Evolutionary conservation across 2,329 filamentous ascomycete genomes (phyloP), one percentile per base, ranked within the genome.

Genomic region (Talaromyces sp.): DNA sequence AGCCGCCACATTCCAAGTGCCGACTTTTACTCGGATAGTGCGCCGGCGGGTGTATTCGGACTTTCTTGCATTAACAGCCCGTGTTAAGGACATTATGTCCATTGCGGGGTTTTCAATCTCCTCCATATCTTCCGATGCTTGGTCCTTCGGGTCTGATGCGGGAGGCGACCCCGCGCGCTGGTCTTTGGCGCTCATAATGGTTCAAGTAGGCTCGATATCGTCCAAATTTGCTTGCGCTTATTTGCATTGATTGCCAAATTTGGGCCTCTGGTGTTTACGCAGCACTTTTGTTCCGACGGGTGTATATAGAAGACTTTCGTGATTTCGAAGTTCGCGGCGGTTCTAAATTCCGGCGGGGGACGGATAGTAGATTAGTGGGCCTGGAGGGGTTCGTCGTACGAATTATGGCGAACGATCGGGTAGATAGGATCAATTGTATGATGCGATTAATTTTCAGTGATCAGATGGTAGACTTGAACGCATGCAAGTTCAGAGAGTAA

Each of bases 1-100:
- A 1, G 88, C 86, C 3, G 91, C 94, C 14, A 96, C 90, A 73
- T 99, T 99, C 94, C 94, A 99, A 0, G 90, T 88, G 37, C 93
- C 94, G 47, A 99, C 82, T 74, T 97, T 97, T 72, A 99, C 83
- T 60, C 86, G 87, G 62, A 96, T 84, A 46, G 82, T 82, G 69
- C 86, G 86, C 39, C 86, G 83, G 33, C 86, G 84, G 22, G 88
- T 87, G 70, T 92, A 99, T 70, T 97, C 92, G 44, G 83, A 76
- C 65, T 86, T 84, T 49, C 94, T 84, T 35, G 88, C 86, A 67
- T 87, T 83, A 35, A 97, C 72, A 2, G 80, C 82, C 48, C 82
- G 79, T 2, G 80, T 78, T 8, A 87, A 74, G 29, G 79, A 80
- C 42, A 64, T 62, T 10, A 72, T 56, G 42, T 71, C 71, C 10